Base-by-base conservation (phyloP, 2,329 filamentous ascomycete genomes). In the Podosphaera fusca region DNA sequence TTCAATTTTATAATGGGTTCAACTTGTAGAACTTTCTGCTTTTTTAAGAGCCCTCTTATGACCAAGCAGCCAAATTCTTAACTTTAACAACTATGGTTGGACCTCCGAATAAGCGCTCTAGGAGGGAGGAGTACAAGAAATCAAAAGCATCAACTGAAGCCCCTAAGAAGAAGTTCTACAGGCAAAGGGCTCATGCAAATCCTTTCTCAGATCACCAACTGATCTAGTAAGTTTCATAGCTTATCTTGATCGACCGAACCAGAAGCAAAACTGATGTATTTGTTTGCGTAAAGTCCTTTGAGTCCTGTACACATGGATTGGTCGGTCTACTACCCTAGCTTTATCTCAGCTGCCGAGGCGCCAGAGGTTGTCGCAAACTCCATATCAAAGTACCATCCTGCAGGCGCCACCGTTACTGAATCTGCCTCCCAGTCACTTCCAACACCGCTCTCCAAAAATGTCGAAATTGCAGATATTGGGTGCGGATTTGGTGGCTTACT, bases 111-210 rank as follows among this genome's bases (percentile, higher is more conserved):
- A 85, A 84, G 67, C 75, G 74, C 59, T 75, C 79, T 64, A 82
- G 81, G 72, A 80, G 84, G 61, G 76, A 80, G 58, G 76, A 77
- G 59, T 85, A 84, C 66, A 80, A 78, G 63, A 74, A 74, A 57
- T 70, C 73, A 55, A 70, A 71, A 42, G 72, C 77, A 60, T 62
- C 60, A 21, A 63, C 61, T 35, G 64, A 67, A 64, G 72, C 95
- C 64, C 92, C 92, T 8, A 84, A 87, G 71, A 98, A 98, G 75
- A 90, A 85, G 73, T 95, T 92, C 72, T 98, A 95, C 70, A 81
- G 92, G 57, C 92, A 98, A 71, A 80, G 92, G 69, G 92, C 92
- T 42, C 92, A 98, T 72, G 92, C 92, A 61, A 98, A 98, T 72
- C 89, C 90, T 5, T 98, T 98, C 72, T 95, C 90, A 2, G 92